Conservation (phyloP, 805 yeast species). For the Ogataea nitratoaversa region DNA sequence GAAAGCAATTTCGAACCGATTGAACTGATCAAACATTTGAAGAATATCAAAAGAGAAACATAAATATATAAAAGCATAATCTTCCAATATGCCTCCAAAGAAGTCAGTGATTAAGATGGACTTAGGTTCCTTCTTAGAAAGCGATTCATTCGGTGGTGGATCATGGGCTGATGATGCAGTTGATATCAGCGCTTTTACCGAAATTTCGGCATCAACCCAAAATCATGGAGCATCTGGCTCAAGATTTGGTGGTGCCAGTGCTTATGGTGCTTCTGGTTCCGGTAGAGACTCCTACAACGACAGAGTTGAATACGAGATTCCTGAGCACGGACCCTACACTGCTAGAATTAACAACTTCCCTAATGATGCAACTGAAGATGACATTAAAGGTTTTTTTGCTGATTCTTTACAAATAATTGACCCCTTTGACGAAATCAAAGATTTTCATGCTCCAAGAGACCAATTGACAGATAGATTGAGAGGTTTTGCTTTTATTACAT, state of each 20-base stretch:
- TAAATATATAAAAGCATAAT: too few species aligned
- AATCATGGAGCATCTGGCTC: constrained; percentile 13
- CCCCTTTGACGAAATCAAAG: constrained; percentile 47
- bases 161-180: constrained; percentile 87
- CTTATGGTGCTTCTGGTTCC: constrained; percentile 11
- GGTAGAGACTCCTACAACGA: constrained; percentile 36
- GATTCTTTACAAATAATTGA: constrained; percentile 47
- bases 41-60: constrained; percentile 3
- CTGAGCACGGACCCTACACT: constrained; percentile 86
- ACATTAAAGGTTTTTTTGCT: constrained; percentile 57
- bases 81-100: constrained; percentile 60
- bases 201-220: constrained; percentile 12
- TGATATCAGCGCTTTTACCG: constrained; percentile 41
- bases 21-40: too few species aligned
- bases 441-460: constrained; percentile 73
- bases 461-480: constrained; percentile 56
- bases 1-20: too few species aligned
- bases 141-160: constrained; percentile 65
- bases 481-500: constrained; percentile 54
- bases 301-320: constrained; percentile 76
- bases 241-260: constrained; percentile 16
- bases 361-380: constrained; percentile 69
- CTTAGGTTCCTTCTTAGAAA: constrained; percentile 78
- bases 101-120: constrained; percentile 70
- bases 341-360: constrained; percentile 88